These are phyloP conservation scores for Oidiodendron maius DNA, from an alignment of 495 filamentous ascomycete genomes.

Conservation along the genomic window DNA sequence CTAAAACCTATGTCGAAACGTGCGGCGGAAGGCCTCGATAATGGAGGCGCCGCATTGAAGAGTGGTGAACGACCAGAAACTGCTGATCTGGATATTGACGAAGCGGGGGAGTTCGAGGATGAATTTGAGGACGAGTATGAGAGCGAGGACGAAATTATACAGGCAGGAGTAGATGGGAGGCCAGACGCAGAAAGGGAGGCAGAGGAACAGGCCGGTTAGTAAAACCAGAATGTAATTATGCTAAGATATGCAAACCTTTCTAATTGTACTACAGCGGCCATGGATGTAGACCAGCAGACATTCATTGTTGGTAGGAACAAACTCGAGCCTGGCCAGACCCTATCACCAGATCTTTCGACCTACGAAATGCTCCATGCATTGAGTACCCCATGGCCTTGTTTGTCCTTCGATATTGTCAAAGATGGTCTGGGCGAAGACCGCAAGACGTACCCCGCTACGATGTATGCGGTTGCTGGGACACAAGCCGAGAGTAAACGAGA, in stretches of 20 bases:
- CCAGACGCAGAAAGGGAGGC: slow-evolving; percentile 90
- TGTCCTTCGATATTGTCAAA: slow-evolving; percentile 88
- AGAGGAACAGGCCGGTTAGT: slow-evolving; percentile 65
- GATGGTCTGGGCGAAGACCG: slow-evolving; percentile 87
- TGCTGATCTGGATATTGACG: slow-evolving; percentile 51
- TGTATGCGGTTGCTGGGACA: slow-evolving; percentile 90
- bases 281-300: slow-evolving; percentile 88
- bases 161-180: slow-evolving; percentile 87
- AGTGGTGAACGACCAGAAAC: slow-evolving; percentile 59
- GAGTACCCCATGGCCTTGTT: slow-evolving; percentile 89
- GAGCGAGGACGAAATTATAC: slow-evolving; percentile 91
- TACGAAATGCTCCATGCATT: slow-evolving; percentile 96
- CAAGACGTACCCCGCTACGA: slow-evolving; percentile 82
- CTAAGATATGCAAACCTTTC: slow-evolving; percentile 6
- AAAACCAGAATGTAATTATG: not conserved
- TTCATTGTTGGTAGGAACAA: slow-evolving; percentile 90
- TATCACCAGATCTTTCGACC: slow-evolving; percentile 81
- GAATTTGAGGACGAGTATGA: slow-evolving; percentile 96
- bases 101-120: slow-evolving; percentile 89
- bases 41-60: slow-evolving; percentile 56
- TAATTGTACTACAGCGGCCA: slow-evolving; percentile 48
- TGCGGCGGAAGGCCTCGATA: slow-evolving; percentile 49
- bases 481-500: slow-evolving; percentile 72
- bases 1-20: slow-evolving; percentile 62
- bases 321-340: slow-evolving; percentile 79